Percentiles rank a stretch among this genome's conserved stretches.
phyloP scores from a whole-genome alignment of 1,284 basidiomycete genomes.

The Polyporus tsugae region DNA sequence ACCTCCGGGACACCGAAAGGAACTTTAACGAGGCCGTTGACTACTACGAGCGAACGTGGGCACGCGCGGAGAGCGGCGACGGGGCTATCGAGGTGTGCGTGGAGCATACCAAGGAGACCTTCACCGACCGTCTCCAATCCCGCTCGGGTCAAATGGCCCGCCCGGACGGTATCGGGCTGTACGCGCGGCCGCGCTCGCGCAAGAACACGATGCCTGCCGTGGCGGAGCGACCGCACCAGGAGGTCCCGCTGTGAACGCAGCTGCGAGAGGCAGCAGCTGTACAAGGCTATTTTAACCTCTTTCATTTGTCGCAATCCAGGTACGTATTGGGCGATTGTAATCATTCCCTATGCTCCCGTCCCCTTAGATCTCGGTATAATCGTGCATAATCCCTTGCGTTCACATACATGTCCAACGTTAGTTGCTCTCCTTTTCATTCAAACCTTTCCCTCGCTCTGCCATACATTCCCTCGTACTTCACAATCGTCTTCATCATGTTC shows the following conservation, averaged over 20 bases:
- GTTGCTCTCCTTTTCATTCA: neutral
- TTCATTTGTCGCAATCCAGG: neutral
- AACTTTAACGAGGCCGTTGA: constrained; percentile 26
- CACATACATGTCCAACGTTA: no score
- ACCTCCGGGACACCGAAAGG: constrained; percentile 8
- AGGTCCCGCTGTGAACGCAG: neutral
- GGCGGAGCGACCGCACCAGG: neutral
- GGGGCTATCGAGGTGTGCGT: constrained; percentile 24
- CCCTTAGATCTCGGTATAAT: neutral
- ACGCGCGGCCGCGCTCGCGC: constrained; percentile 12
- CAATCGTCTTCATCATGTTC: neutral
- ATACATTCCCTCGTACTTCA: no score
- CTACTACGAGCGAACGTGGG: constrained; percentile 21
- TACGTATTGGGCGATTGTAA: neutral
- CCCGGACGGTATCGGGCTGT: constrained; percentile 15
- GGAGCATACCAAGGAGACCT: constrained; percentile 8
- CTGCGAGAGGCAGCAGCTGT: neutral
- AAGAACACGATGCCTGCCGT: constrained; percentile 5
- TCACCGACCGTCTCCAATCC: neutral
- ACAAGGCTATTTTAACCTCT: neutral
- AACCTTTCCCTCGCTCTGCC: neutral
- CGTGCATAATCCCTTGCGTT: neutral
- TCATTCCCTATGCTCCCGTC: neutral
- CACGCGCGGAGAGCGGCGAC: constrained; percentile 12
- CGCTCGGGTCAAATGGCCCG: neutral